phyloP scores from a whole-genome alignment of 2,329 filamentous ascomycete species.

The Tothia fuscella region DNA sequence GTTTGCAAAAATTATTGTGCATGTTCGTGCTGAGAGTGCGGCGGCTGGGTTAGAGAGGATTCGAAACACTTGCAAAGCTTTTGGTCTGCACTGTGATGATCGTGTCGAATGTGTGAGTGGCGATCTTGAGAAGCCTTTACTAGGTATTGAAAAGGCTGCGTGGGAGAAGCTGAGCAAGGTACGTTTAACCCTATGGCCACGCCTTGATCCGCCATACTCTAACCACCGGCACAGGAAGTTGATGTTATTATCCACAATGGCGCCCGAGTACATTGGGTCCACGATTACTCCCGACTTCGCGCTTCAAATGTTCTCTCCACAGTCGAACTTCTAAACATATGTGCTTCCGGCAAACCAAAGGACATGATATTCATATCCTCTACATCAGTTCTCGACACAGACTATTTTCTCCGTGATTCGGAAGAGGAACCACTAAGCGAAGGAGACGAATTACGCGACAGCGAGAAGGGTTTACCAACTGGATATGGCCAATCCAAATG shows the following conservation, averaged over 20 bases:
- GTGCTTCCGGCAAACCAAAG: slow-evolving; percentile 67
- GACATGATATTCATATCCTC: slow-evolving; percentile 71
- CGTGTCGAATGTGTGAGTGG: slow-evolving; percentile 60
- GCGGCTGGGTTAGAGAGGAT: slow-evolving; percentile 53
- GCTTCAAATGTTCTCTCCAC: slow-evolving; percentile 71
- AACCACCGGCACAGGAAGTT: too few species aligned
- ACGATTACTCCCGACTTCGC: slow-evolving; percentile 60
- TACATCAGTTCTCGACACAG: slow-evolving; percentile 69
- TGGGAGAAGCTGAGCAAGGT: slow-evolving; percentile 56
- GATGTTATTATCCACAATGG: slow-evolving; percentile 71
- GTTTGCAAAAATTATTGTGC: slow-evolving; percentile 54
- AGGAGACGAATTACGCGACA: slow-evolving; percentile 66
- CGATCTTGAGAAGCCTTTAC: slow-evolving; percentile 57
- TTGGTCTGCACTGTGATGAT: slow-evolving; percentile 58
- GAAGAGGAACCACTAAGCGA: slow-evolving; percentile 41
- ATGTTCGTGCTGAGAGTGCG: slow-evolving; percentile 58
- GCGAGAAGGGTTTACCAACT: slow-evolving; percentile 62
- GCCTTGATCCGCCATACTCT: too few species aligned
- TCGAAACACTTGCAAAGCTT: slow-evolving; percentile 55
- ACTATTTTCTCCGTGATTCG: slow-evolving; percentile 61
- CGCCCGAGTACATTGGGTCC: slow-evolving; percentile 68
- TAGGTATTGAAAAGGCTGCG: slow-evolving; percentile 54
- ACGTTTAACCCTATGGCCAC: too few species aligned
- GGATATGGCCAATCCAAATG: slow-evolving; percentile 92
- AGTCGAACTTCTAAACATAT: slow-evolving; percentile 63